Evolutionary conservation across 176 grass and related monocot species (phyloP).

Genomic region (Zea luxurians): DNA sequence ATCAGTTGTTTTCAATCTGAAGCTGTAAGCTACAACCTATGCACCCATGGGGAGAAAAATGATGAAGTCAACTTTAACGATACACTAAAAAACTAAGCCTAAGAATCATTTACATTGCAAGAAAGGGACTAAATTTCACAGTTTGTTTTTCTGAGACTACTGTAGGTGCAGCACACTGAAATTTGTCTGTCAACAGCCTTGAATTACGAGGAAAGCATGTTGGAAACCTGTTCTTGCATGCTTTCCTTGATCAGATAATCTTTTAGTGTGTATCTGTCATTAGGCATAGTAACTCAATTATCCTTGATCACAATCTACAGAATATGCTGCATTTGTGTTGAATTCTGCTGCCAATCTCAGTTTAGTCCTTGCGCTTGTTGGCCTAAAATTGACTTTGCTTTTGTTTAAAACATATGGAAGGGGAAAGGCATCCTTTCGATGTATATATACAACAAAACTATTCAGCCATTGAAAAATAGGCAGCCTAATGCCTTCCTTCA

Average conservation of each 20-base stretch:
- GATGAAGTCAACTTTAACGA: no score
- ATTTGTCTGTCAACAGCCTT: background rate
- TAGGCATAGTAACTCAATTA: background rate
- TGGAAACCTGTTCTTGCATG: background rate
- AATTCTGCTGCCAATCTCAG: background rate
- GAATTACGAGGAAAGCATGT: background rate
- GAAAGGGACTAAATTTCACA: background rate
- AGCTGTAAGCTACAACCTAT: no score
- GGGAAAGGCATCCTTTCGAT: background rate
- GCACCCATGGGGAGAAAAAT: no score
- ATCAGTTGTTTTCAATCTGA: no score
- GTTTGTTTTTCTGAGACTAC: background rate
- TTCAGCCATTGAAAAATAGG: background rate
- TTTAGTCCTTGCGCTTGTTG: background rate
- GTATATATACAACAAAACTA: background rate
- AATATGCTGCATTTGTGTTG: background rate
- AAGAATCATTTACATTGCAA: no score
- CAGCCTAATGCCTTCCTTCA: background rate
- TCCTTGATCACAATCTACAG: conserved; percentile 6
- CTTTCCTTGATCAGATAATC: background rate
- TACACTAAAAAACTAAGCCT: no score
- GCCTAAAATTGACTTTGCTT: background rate
- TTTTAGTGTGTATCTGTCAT: conserved; percentile 3
- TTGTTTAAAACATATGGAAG: background rate
- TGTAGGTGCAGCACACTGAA: background rate